Conservation (phyloP, 2,329 filamentous ascomycete species). For the Fusarium nelsonii region DNA sequence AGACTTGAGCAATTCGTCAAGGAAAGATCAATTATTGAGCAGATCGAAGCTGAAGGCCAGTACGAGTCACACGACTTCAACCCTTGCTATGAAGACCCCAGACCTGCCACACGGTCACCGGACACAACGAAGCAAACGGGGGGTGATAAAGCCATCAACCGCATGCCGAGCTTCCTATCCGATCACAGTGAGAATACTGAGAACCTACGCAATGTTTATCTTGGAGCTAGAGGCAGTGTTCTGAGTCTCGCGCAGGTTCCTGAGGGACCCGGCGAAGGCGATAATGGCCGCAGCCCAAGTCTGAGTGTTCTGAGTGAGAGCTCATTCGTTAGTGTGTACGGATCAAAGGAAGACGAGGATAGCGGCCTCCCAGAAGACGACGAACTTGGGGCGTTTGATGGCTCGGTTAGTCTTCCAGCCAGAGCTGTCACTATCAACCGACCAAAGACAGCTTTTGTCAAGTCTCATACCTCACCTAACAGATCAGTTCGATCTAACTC, state of each 20-base stretch:
- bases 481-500: conserved; percentile 49
- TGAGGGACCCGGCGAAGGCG: conserved; percentile 52
- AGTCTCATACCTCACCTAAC: conserved; percentile 16
- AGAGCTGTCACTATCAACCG: conserved; percentile 38
- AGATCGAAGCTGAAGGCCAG: conserved; percentile 59
- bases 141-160: conserved; percentile 58
- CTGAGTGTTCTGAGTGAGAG: conserved; percentile 76
- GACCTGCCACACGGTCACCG: conserved; percentile 31
- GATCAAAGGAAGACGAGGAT: conserved; percentile 55
- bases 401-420: conserved; percentile 35
- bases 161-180: conserved; percentile 75
- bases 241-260: conserved; percentile 63
- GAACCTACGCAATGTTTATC: conserved; percentile 71
- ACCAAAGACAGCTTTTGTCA: conserved; percentile 42
- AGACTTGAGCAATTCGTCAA: conserved; percentile 65
- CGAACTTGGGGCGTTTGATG: conserved; percentile 50
- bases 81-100: conserved; percentile 43
- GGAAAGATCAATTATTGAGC: conserved; percentile 66
- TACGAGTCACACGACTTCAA: conserved; percentile 52
- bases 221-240: conserved; percentile 63
- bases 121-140: conserved; percentile 45
- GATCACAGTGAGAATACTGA: conserved; percentile 70
- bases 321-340: conserved; percentile 75
- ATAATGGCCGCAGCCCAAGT: conserved; percentile 62
- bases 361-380: conserved; percentile 47